Base-by-base conservation (phyloP, 2,329 filamentous ascomycete genomes). In the Fusarium humuli region DNA sequence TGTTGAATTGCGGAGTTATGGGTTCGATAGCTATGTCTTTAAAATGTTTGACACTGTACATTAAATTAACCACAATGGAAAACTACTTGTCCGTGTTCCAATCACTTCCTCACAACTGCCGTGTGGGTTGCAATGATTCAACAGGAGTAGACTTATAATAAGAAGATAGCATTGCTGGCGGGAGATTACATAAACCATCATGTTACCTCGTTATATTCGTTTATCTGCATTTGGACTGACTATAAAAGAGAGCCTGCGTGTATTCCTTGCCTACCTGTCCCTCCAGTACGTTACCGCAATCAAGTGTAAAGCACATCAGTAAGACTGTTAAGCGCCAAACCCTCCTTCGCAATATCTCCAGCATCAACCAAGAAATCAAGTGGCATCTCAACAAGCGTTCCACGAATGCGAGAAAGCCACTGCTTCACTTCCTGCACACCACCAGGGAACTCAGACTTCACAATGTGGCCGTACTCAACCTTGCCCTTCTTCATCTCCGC, bases 321-420 rank as follows among this genome's bases (percentile, higher is more conserved):
- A 73, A 94, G 79, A 27, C 86, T 84, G 81, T 94, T 94, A 69
- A 94, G 81, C 23, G 87, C 85, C 75, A 97, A 74, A 0, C 94
- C 94, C 73, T 94, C 88, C 84, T 94, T 91, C 6, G 94, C 95
- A 79, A 98, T 90, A 78, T 98, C 94, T 75, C 93, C 62, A 22
- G 88, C 11, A 88, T 87, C 34, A 94, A 74, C 91, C 91, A 78
- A 97, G 83, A 83, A 98, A 98, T 93, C 84, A 73, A 98, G 83
- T 29, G 94, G 94, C 94, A 98, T 98, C 84, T 97, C 93, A 10
- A 98, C 91, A 47, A 94, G 80, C 11, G 87, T 92, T 4, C 92
- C 92, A 65, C 89, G 86, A 41, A 94, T 84, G 57, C 87, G 85
- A 58, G 85, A 84, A 57, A 94, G 81, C 81, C 89, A 86, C 53